These are phyloP conservation scores for Neofusicoccum sp. DNA, from an alignment of 2,329 filamentous ascomycete genomes.

Conservation along the genomic window DNA sequence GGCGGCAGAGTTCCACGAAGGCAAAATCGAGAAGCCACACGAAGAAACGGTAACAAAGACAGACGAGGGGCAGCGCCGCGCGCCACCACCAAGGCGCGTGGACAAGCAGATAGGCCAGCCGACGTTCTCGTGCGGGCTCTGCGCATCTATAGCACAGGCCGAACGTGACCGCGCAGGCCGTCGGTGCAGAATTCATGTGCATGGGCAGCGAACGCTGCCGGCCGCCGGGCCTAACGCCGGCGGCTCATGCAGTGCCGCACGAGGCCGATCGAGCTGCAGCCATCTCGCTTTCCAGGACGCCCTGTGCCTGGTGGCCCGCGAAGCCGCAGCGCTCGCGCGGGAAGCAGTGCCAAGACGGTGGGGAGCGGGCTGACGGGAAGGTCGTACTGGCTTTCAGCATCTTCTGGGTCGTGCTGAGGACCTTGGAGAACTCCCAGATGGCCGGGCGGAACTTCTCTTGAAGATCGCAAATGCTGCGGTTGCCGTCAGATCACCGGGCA, in stretches of 20 bases:
- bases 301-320: conserved; percentile 2
- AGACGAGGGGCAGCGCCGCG: not conserved
- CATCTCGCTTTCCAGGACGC: not conserved
- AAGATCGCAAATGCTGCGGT: conserved; percentile 78
- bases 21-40: conserved; percentile 6
- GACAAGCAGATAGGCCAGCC: not conserved
- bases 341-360: not conserved
- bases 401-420: conserved; percentile 56
- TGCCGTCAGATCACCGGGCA: not conserved
- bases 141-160: conserved; percentile 4
- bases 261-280: not conserved
- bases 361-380: conserved; percentile 14
- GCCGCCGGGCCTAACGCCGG: not conserved
- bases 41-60: conserved; percentile 6
- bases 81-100: not conserved
- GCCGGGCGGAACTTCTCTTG: conserved; percentile 87
- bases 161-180: not conserved
- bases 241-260: not conserved
- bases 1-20: conserved; percentile 11
- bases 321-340: not conserved
- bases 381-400: conserved; percentile 48
- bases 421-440: conserved; percentile 81
- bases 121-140: not conserved
- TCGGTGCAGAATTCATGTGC: not conserved
- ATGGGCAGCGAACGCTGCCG: not conserved